Percentiles rank a stretch among this genome's conserved stretches.
Conservation (phyloP, 768 basidiomycete species). For the Boletus vinaceobasis region DNA sequence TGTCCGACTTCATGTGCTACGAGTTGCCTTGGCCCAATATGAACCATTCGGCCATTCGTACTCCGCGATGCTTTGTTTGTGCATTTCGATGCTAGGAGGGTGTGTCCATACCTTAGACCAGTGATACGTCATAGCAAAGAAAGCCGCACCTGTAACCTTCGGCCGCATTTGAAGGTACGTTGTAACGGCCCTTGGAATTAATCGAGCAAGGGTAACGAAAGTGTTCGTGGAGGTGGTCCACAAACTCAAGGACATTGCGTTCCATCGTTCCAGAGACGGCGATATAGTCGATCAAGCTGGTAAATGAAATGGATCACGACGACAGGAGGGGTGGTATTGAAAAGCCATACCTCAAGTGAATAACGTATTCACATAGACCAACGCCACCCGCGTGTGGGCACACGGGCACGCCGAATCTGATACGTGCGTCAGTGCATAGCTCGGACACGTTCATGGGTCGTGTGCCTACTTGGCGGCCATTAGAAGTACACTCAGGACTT, state of each 20-base stretch:
- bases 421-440: constrained; percentile 1
- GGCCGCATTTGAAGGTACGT: constrained; percentile 68
- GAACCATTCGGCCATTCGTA: constrained; percentile 82
- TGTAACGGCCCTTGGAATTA: constrained; percentile 81
- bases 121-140: background rate
- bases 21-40: constrained; percentile 23
- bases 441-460: background rate
- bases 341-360: constrained; percentile 62
- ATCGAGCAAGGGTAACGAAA: constrained; percentile 88
- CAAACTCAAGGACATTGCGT: constrained; percentile 88
- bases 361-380: constrained; percentile 91
- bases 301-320: background rate
- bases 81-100: constrained; percentile 79
- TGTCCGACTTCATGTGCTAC: background rate
- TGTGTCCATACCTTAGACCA: background rate
- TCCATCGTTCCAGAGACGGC: constrained; percentile 90
- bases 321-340: background rate
- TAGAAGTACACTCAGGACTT: constrained; percentile 87
- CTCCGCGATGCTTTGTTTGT: constrained; percentile 71
- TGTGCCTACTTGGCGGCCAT: constrained; percentile 82
- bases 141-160: constrained; percentile 60
- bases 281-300: constrained; percentile 90
- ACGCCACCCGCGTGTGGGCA: constrained; percentile 97
- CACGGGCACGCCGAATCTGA: constrained; percentile 81
- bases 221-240: constrained; percentile 91